Conservation (phyloP, 768 basidiomycete genomes). For the Kwoniella sp. region DNA sequence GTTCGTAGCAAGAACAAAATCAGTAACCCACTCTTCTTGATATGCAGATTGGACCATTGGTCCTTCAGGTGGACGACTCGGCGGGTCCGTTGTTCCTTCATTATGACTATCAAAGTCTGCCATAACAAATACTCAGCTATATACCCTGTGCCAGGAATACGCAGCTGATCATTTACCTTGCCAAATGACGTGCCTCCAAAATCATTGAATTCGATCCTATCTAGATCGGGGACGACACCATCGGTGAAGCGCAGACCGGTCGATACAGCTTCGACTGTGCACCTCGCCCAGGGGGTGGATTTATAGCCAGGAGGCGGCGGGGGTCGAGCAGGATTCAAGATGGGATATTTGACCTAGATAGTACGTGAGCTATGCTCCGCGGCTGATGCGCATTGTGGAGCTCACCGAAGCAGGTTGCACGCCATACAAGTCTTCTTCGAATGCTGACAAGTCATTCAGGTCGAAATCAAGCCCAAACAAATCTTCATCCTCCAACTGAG, state of each 20-base stretch:
- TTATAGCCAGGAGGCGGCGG: constrained; percentile 30
- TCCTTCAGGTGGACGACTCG: constrained; percentile 68
- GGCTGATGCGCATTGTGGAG: background rate
- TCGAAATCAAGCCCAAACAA: constrained; percentile 43
- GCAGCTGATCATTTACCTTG: constrained; percentile 27
- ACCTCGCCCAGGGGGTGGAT: constrained; percentile 47
- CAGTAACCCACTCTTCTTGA: constrained; percentile 62
- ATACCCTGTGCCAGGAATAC: background rate
- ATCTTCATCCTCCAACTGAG: constrained; percentile 31
- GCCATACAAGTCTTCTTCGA: constrained; percentile 32
- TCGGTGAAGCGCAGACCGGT: constrained; percentile 31
- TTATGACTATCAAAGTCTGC: constrained; percentile 63
- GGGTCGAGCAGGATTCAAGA: constrained; percentile 43
- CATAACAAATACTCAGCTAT: constrained; percentile 9
- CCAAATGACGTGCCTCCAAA: constrained; percentile 14
- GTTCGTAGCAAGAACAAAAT: too few relatives aligned
- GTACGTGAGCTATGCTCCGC: background rate
- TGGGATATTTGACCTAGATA: constrained; percentile 34
- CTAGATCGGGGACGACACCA: constrained; percentile 19
- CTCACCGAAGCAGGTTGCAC: constrained; percentile 3
- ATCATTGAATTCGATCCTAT: constrained; percentile 3
- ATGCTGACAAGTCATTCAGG: constrained; percentile 39
- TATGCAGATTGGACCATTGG: constrained; percentile 72
- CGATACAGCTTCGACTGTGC: constrained; percentile 30
- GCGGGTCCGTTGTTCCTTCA: constrained; percentile 53